phyloP scores from a whole-genome alignment of 139 green algal genomes.

The Chlorella ohadii region DNA sequence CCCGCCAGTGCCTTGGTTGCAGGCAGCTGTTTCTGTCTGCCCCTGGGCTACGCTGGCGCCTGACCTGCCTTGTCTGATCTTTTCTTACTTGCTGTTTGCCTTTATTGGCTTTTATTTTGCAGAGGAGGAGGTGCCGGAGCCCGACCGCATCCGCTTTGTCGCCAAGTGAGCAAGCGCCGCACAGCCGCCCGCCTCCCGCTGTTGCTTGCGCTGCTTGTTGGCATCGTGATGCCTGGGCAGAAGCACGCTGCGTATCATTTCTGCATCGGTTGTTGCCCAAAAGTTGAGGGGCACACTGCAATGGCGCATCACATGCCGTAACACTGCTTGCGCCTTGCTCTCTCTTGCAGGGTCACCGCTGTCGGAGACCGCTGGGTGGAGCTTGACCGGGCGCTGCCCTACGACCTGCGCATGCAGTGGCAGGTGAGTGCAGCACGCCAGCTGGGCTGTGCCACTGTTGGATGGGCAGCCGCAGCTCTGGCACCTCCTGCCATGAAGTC shows the following conservation, averaged over 20 bases:
- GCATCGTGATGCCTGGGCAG: no score
- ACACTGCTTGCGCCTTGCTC: not conserved
- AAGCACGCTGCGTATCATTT: no score
- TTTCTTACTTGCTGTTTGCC: not conserved
- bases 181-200: no score
- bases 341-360: not conserved
- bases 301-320: no score
- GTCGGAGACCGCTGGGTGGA: conserved; percentile 17
- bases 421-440: not conserved
- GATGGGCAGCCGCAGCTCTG: not conserved
- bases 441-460: not conserved
- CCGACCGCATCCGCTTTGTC: conserved; percentile 21
- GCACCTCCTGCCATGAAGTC: no score
- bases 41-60: no score
- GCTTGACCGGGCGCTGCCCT: conserved; percentile 16
- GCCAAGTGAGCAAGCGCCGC: conserved; percentile 17
- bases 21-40: no score
- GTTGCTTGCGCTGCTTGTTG: not conserved
- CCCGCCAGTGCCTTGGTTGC: no score
- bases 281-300: no score
- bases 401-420: conserved; percentile 26
- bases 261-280: no score
- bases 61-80: no score
- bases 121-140: conserved; percentile 19
- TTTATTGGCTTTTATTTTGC: not conserved